Percentiles rank a stretch among this genome's conserved stretches.
These are phyloP conservation scores for Pistacia atlantica DNA, from an alignment of 345 rosid species.

Conservation along the genomic window DNA sequence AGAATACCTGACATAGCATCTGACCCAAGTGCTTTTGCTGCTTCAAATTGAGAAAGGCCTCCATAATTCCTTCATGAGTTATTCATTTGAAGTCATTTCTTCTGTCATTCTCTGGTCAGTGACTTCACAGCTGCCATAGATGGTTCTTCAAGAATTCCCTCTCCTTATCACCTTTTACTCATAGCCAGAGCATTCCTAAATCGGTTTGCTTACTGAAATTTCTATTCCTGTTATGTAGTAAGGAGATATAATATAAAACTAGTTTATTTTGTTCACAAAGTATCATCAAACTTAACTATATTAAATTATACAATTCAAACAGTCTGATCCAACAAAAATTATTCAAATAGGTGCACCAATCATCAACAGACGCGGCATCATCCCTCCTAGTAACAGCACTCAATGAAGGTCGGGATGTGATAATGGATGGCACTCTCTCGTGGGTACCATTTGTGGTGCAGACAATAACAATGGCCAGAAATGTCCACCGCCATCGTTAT, in stretches of 20 bases:
- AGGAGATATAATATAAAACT: neutral
- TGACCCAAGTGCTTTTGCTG: neutral
- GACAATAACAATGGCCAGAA: constrained; percentile 85
- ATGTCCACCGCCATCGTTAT: constrained; percentile 78
- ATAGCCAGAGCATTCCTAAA: neutral
- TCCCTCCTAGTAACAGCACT: constrained; percentile 89
- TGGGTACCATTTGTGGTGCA: constrained; percentile 92
- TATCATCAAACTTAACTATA: constrained; percentile 4
- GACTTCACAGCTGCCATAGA: neutral
- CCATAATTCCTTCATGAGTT: neutral
- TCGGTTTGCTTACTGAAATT: neutral
- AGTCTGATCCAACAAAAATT: neutral
- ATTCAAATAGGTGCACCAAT: constrained; percentile 82
- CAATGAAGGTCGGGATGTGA: constrained; percentile 91
- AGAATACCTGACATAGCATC: constrained; percentile 10
- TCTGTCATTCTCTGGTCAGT: neutral
- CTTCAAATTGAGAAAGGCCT: constrained; percentile 1
- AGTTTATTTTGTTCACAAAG: neutral
- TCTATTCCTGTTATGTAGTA: neutral
- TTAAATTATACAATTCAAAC: neutral
- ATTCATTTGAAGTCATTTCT: constrained; percentile 1
- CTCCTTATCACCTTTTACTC: neutral
- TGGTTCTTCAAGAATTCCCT: neutral
- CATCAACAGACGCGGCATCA: constrained; percentile 94
- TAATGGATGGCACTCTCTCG: constrained; percentile 94